A percentile compares a stretch with the other conserved stretches of the same genome.
These are phyloP conservation scores for Schrenkiella parvula DNA, from an alignment of 345 rosid genomes.

Conservation along the genomic window DNA sequence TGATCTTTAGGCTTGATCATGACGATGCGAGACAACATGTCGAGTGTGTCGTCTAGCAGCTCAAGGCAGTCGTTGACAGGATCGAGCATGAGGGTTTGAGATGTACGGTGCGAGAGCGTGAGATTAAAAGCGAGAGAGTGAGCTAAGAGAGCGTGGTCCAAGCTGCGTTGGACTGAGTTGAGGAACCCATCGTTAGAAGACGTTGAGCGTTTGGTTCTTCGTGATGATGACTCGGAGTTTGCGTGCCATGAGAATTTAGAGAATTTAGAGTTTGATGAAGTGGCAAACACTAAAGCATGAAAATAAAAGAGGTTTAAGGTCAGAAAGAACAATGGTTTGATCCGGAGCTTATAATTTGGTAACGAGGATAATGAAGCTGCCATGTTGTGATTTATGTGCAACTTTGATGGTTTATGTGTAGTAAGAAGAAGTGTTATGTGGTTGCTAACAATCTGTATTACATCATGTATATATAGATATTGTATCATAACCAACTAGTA, in stretches of 20 bases:
- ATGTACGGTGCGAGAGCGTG: constrained; percentile 1
- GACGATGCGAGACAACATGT: constrained; percentile 38
- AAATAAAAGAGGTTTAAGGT: neutral
- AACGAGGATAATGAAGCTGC: neutral
- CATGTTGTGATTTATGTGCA: constrained; percentile 21
- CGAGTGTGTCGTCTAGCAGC: constrained; percentile 47
- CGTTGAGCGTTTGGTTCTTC: constrained; percentile 8
- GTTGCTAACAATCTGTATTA: neutral
- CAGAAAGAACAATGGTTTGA: constrained; percentile 1
- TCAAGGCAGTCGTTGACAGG: constrained; percentile 46
- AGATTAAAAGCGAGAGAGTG: constrained; percentile 29
- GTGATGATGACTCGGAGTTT: constrained; percentile 5
- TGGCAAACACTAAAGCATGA: constrained; percentile 7
- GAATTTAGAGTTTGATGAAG: constrained; percentile 30
- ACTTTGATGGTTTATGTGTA: constrained; percentile 4
- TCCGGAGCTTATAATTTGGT: neutral
- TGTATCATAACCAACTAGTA: neutral
- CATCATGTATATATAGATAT: constrained; percentile 11
- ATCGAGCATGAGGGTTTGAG: constrained; percentile 3
- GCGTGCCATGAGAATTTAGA: constrained; percentile 21
- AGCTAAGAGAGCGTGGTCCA: constrained; percentile 33
- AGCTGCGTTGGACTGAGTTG: constrained; percentile 30
- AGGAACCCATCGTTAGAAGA: constrained; percentile 26
- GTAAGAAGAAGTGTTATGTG: constrained; percentile 23
- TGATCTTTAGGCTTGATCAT: neutral